A percentile compares a stretch with the other conserved stretches of the same genome.
These are phyloP conservation scores for Tillandsia fasciculata DNA, from an alignment of 176 grass and related monocot species.

Conservation along the genomic window DNA sequence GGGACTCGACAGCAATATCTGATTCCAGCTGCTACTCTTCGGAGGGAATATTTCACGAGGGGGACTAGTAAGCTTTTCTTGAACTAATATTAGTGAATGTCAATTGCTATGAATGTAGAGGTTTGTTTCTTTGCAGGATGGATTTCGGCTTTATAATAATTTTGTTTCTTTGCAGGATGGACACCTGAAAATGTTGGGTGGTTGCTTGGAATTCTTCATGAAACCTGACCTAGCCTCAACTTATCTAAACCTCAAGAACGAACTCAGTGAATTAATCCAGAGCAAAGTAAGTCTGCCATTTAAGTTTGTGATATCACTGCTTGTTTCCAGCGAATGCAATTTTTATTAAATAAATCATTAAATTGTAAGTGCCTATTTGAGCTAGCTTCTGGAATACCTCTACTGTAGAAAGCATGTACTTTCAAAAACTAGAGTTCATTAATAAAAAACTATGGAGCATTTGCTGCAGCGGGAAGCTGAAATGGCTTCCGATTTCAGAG, in stretches of 20 bases:
- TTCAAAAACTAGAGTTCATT: too few species aligned
- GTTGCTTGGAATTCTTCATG: slow-evolving; percentile 98
- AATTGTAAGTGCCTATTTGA: too few species aligned
- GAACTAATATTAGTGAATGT: neutral
- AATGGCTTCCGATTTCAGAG: too few species aligned
- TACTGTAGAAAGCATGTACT: too few species aligned
- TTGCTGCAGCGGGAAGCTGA: too few species aligned
- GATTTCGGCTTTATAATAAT: neutral
- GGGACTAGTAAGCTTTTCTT: slow-evolving; percentile 52
- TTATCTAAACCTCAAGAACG: slow-evolving; percentile 68
- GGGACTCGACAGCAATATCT: slow-evolving; percentile 86
- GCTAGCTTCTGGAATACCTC: too few species aligned
- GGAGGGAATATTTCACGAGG: slow-evolving; percentile 69
- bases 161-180: slow-evolving; percentile 51
- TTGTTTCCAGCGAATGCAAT: neutral
- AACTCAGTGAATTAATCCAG: slow-evolving; percentile 78
- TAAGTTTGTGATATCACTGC: neutral
- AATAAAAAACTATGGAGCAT: too few species aligned
- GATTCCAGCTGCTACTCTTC: slow-evolving; percentile 85
- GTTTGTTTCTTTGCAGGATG: neutral
- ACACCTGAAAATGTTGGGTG: slow-evolving; percentile 95
- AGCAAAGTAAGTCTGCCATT: slow-evolving; percentile 45
- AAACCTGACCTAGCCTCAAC: slow-evolving; percentile 69
- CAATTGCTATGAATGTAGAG: neutral
- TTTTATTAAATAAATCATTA: too few species aligned